Conservation (phyloP, 1,139 yeast genomes). For the Insectozyma bohioensis region DNA sequence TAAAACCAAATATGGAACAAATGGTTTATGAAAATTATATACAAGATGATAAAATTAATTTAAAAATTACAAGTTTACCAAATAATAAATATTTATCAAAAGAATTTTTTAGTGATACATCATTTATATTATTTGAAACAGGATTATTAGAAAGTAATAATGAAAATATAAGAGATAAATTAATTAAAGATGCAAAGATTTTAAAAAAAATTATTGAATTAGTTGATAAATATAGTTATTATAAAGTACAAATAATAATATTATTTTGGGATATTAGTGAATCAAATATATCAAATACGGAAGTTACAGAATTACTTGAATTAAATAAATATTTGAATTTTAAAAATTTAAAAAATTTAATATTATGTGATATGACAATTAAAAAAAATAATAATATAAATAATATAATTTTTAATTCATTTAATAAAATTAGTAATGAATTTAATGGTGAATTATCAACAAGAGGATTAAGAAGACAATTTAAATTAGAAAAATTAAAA, state of each 20-base stretch:
- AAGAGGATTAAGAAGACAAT: slow-evolving; percentile 27
- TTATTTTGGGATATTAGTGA: slow-evolving; percentile 39
- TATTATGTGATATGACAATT: slow-evolving; percentile 38
- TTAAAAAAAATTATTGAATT: slow-evolving; percentile 39
- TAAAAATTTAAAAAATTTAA: slow-evolving; percentile 21
- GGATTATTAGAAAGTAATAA: slow-evolving; percentile 26
- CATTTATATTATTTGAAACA: slow-evolving; percentile 47
- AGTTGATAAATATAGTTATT: slow-evolving; percentile 33
- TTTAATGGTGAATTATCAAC: slow-evolving; percentile 33
- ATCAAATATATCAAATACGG: slow-evolving; percentile 17
- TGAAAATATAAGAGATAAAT: slow-evolving; percentile 23
- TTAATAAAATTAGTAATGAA: slow-evolving; percentile 21
- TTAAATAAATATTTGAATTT: slow-evolving; percentile 14
- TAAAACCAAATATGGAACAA: slow-evolving; percentile 28
- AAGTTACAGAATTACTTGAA: slow-evolving; percentile 20
- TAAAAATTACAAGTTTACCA: slow-evolving; percentile 41
- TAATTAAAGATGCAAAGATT: slow-evolving; percentile 36
- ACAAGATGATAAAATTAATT: slow-evolving; percentile 21
- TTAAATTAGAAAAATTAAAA: slow-evolving; percentile 10
- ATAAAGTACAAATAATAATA: slow-evolving; percentile 37
- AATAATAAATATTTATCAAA: slow-evolving; percentile 31
- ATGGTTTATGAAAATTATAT: slow-evolving; percentile 27
- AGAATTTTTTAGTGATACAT: slow-evolving; percentile 35
- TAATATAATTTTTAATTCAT: slow-evolving; percentile 25
- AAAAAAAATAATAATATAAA: slow-evolving; percentile 27